Percentiles rank a stretch among this genome's conserved stretches.
Evolutionary conservation across 1,284 basidiomycete species (phyloP).

Genomic region (Athelia psychrophila): DNA sequence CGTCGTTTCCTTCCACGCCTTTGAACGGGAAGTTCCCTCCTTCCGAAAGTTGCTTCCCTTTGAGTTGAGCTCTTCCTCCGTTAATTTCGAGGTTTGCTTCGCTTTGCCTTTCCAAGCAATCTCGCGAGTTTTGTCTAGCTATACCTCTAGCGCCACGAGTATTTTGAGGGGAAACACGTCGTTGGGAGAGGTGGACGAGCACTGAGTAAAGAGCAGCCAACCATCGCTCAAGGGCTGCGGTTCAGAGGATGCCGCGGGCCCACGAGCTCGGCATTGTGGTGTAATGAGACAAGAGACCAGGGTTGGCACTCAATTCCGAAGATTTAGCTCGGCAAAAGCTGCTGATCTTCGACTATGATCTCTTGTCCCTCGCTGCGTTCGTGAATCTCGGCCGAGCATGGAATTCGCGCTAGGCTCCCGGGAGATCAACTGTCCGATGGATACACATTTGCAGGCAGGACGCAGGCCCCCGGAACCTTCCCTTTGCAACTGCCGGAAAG

Average conservation of each 20-base stretch:
- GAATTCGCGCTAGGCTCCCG: too few relatives aligned
- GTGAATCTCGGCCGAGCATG: too few relatives aligned
- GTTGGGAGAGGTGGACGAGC: slow-evolving; percentile 71
- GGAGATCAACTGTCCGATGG: too few relatives aligned
- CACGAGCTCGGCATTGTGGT: slow-evolving; percentile 52
- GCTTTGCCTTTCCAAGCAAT: slow-evolving; percentile 30
- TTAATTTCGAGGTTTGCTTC: slow-evolving; percentile 60
- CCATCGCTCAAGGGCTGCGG: slow-evolving; percentile 59
- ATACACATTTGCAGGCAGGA: too few relatives aligned
- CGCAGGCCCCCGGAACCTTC: too few relatives aligned
- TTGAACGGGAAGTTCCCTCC: slow-evolving; percentile 86
- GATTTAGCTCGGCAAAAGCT: too few relatives aligned
- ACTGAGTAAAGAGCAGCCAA: slow-evolving; percentile 64
- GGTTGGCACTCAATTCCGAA: too few relatives aligned
- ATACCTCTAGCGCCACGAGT: slow-evolving; percentile 35
- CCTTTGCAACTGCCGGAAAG: too few relatives aligned
- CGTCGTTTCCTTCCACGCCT: slow-evolving; percentile 61
- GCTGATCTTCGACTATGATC: too few relatives aligned
- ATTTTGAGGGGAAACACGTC: slow-evolving; percentile 63
- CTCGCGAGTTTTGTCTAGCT: slow-evolving; percentile 24
- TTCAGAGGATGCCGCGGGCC: slow-evolving; percentile 52
- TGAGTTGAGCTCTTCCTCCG: slow-evolving; percentile 53
- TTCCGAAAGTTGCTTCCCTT: slow-evolving; percentile 48
- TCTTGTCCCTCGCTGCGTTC: too few relatives aligned
- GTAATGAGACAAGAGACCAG: too few relatives aligned